Percentiles rank a stretch among this genome's conserved stretches.
These are phyloP conservation scores for Kwoniella heveanensis DNA, from an alignment of 768 basidiomycete genomes.

Conservation along the genomic window DNA sequence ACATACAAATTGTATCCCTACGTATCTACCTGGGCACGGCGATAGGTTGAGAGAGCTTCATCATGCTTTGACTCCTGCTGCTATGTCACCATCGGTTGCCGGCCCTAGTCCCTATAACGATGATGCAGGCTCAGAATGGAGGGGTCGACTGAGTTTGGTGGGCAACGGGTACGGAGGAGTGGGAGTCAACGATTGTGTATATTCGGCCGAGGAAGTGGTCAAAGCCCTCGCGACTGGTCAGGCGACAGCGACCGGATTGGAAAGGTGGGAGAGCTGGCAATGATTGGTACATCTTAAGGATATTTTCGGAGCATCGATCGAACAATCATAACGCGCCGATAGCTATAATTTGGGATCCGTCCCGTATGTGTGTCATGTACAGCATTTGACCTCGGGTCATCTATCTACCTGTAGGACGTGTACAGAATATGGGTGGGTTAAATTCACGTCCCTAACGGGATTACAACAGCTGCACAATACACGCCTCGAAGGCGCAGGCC, in stretches of 20 bases:
- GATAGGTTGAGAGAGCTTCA: constrained; percentile 68
- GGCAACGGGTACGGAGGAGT: constrained; percentile 88
- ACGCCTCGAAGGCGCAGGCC: too few species aligned
- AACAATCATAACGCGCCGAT: too few species aligned
- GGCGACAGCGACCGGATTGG: constrained; percentile 43
- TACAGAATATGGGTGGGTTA: too few species aligned
- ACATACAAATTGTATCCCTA: constrained; percentile 76
- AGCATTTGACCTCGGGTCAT: too few species aligned
- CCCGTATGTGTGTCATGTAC: too few species aligned
- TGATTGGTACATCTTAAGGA: too few species aligned
- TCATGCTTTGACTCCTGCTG: constrained; percentile 35
- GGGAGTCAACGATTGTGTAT: constrained; percentile 82
- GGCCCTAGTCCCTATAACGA: not conserved
- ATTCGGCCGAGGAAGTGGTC: constrained; percentile 65
- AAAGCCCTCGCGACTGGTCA: constrained; percentile 25
- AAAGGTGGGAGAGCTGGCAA: constrained; percentile 36
- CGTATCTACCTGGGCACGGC: constrained; percentile 71
- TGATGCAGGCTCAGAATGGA: constrained; percentile 53
- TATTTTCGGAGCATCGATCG: too few species aligned
- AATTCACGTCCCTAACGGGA: too few species aligned
- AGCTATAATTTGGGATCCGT: too few species aligned
- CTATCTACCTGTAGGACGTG: too few species aligned
- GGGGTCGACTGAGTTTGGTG: constrained; percentile 63
- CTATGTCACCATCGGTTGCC: not conserved
- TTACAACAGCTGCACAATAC: too few species aligned